A percentile compares a stretch with the other conserved stretches of the same genome.
These are phyloP conservation scores for Hibiscus mutabilis DNA, from an alignment of 345 rosid species.

Conservation along the genomic window DNA sequence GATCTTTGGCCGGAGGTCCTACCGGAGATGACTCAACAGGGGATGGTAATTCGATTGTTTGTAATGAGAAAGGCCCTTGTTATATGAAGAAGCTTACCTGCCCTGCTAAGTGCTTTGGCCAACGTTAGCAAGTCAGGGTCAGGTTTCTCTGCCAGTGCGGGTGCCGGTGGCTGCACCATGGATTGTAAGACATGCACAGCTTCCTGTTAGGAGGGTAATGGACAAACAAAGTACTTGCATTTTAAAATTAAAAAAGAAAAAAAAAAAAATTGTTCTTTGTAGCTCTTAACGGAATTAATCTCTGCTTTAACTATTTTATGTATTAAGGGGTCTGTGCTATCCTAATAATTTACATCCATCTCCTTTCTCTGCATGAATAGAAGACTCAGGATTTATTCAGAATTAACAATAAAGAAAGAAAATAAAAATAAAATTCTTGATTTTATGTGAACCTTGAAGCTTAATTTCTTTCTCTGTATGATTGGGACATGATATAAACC, in stretches of 20 bases:
- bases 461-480: neutral
- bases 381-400: neutral
- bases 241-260: too few relatives aligned
- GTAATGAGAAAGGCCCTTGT: conserved; percentile 74
- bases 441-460: too few relatives aligned
- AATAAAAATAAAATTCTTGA: neutral
- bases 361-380: neutral
- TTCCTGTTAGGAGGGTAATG: conserved; percentile 40
- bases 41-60: conserved; percentile 26
- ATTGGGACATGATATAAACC: too few relatives aligned
- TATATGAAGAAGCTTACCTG: conserved; percentile 74
- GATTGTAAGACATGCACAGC: conserved; percentile 92
- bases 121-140: conserved; percentile 78
- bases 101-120: conserved; percentile 85
- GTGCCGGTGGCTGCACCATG: conserved; percentile 89
- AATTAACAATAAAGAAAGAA: neutral
- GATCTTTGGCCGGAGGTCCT: conserved; percentile 25
- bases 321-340: neutral
- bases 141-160: conserved; percentile 49
- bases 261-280: too few relatives aligned
- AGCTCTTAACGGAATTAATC: neutral
- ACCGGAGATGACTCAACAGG: neutral
- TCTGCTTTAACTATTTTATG: neutral
- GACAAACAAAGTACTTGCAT: neutral
- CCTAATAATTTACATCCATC: too few relatives aligned